These are phyloP conservation scores for Pichia sp. DNA, from an alignment of 1,139 yeast species.

Conservation along the genomic window DNA sequence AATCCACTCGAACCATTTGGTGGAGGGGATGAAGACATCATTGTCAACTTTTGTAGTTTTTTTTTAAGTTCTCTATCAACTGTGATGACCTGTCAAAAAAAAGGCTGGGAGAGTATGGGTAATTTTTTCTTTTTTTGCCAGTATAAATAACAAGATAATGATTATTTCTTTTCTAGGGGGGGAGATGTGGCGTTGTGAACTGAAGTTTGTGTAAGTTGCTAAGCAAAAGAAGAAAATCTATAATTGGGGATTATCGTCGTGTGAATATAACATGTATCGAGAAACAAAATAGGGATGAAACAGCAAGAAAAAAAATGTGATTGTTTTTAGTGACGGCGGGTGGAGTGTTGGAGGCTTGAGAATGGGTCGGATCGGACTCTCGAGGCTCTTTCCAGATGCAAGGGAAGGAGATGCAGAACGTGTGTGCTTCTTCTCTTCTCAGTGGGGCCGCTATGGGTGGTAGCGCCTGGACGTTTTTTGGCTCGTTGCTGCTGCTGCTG, in stretches of 20 bases:
- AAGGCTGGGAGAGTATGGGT: neutral
- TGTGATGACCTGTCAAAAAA: neutral
- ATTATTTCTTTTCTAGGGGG: neutral
- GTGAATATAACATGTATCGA: neutral
- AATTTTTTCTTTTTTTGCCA: neutral
- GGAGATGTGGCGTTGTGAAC: neutral
- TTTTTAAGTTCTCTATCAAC: neutral
- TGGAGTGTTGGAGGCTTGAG: too few species aligned
- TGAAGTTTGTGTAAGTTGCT: neutral
- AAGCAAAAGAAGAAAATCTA: neutral
- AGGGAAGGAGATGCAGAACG: too few species aligned
- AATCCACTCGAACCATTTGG: conserved; percentile 21
- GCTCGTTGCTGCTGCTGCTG: too few species aligned
- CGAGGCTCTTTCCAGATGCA: too few species aligned
- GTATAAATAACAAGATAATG: neutral
- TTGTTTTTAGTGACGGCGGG: too few species aligned
- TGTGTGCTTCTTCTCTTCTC: too few species aligned
- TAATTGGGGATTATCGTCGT: neutral
- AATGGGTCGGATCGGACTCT: too few species aligned
- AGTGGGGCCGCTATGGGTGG: too few species aligned
- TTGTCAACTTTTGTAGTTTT: conserved; percentile 10
- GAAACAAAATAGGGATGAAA: neutral
- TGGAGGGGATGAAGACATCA: conserved; percentile 34
- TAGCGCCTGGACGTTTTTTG: too few species aligned
- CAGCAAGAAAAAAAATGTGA: neutral